These are phyloP conservation scores for Acrocalymma vagum DNA, from an alignment of 2,329 filamentous ascomycete species.

Conservation along the genomic window DNA sequence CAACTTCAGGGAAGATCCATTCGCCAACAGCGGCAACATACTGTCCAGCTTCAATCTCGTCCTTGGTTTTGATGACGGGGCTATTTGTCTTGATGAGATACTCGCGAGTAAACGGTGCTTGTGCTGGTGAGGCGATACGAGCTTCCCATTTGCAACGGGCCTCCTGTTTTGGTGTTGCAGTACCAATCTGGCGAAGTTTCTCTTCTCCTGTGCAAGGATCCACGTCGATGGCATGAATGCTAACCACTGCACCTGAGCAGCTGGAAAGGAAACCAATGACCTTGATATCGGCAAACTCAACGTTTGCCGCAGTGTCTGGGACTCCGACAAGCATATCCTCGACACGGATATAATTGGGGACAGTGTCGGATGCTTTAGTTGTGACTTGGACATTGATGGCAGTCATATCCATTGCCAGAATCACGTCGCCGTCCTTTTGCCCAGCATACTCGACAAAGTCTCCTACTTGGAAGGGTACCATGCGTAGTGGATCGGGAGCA, in stretches of 20 bases:
- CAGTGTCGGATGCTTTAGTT: slow-evolving; percentile 35
- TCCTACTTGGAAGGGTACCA: slow-evolving; percentile 52
- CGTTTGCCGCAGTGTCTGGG: slow-evolving; percentile 40
- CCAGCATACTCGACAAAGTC: slow-evolving; percentile 54
- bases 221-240: slow-evolving; percentile 51
- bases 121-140: slow-evolving; percentile 35
- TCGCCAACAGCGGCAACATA: slow-evolving; percentile 53
- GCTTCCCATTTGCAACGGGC: slow-evolving; percentile 53
- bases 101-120: slow-evolving; percentile 51
- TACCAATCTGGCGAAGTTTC: slow-evolving; percentile 45
- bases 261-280: slow-evolving; percentile 51
- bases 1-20: slow-evolving; percentile 55
- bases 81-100: slow-evolving; percentile 48
- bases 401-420: slow-evolving; percentile 48
- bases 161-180: slow-evolving; percentile 38
- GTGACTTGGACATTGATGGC: slow-evolving; percentile 53
- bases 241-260: slow-evolving; percentile 39
- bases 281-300: slow-evolving; percentile 46
- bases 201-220: slow-evolving; percentile 53
- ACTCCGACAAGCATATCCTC: slow-evolving; percentile 55
- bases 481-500: slow-evolving; percentile 46
- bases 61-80: slow-evolving; percentile 45
- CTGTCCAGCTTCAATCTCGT: slow-evolving; percentile 52
- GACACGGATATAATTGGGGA: slow-evolving; percentile 52
- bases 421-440: slow-evolving; percentile 37